Evolutionary conservation across 225 moss, liverwort and hornwort species (phyloP).

Genomic region (Asterella californica): DNA sequence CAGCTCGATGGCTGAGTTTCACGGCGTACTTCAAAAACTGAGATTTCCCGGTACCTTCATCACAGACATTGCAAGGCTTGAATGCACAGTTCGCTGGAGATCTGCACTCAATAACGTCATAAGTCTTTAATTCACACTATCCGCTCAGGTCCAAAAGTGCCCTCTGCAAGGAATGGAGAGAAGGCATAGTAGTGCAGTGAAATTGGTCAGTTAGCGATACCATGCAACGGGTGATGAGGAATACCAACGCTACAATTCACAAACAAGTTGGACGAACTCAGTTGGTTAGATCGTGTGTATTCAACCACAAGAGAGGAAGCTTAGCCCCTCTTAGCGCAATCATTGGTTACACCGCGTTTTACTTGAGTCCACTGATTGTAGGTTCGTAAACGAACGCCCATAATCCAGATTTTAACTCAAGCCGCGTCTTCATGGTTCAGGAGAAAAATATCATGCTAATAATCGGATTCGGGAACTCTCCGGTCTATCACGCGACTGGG

Average conservation of each 20-base stretch:
- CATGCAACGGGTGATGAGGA: no score
- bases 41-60: conserved; percentile 91
- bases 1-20: conserved; percentile 91
- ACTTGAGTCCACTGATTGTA: not conserved
- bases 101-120: not conserved
- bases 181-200: no score
- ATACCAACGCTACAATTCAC: no score
- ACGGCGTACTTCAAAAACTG: conserved; percentile 98
- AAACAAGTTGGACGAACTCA: not conserved
- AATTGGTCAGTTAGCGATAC: no score
- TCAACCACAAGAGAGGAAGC: not conserved
- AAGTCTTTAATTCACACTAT: not conserved
- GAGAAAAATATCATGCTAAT: no score
- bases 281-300: not conserved
- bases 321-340: not conserved
- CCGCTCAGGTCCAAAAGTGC: not conserved
- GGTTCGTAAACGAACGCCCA: not conserved
- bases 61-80: no score
- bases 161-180: not conserved
- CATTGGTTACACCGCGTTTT: not conserved
- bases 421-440: no score
- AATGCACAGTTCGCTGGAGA: not conserved
- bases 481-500: no score
- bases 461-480: no score
- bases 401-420: not conserved